Evolutionary conservation across 1,139 yeast species (phyloP), one percentile per base, ranked within the genome.

Genomic region (Protomyces inouyei): DNA sequence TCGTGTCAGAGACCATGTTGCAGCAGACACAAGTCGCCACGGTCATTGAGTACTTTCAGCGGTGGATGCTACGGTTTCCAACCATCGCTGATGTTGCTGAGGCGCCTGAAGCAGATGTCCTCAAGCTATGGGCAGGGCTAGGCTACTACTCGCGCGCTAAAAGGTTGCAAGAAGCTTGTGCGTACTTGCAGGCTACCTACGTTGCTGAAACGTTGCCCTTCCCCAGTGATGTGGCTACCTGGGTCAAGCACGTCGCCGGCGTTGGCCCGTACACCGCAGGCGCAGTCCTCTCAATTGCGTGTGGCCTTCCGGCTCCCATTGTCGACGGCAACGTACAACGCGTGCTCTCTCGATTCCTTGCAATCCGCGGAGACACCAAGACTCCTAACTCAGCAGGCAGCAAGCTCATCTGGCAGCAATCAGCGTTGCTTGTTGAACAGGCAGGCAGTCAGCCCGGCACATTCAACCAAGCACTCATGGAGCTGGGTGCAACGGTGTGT

Each of bases 191-290:
- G 18, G 35, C 48, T 10, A 18, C 45, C 10, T 59, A 36, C 28
- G 57, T 52, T 18, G 18, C 43, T 21, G 18, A 36, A 2, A 28
- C 18, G 36, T 37, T 14, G 18, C 53, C 55, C 28, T 55, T 65
- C 48, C 67, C 67, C 8, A n/a, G 21, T n/a, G 43, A 45, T 46
- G 61, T 60, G 6, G 66, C 59, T 16, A 35, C 52, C 10, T 63
- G 67, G 66, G 36, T 64, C 45, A 64, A 65, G 45, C 45, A 64
- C 18, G 64, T 65, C n/a, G 65, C 67, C 12, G 67, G 67, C 2
- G 64, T 60, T n/a, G 67, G 67, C 8, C 66, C 65, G 10, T 65
- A 65, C 36, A 65, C 67, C 3, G 67, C 67, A 12, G 67, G 67
- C 12, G 67, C 67, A 10, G 64, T 65, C 2, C 46, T 64, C 14